Base-by-base conservation (phyloP, 179 eudicot species). In the Nepenthes alata region DNA sequence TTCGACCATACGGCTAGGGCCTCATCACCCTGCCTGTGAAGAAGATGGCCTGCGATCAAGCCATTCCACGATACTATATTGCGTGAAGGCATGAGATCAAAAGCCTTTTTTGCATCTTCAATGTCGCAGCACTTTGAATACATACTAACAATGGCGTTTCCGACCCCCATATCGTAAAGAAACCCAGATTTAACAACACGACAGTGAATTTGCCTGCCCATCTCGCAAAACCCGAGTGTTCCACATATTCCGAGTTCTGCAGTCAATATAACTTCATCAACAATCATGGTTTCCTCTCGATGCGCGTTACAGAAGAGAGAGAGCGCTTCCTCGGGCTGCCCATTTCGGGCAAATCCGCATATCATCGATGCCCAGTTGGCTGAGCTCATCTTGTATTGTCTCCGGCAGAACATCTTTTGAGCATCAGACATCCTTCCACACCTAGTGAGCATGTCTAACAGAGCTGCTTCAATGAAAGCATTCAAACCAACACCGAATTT, bases 61-160 rank as follows among this genome's bases (percentile, higher is more conserved):
- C 85, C 67, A 59, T 91, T 91, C 95, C 95, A 91, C 47, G 95
- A 84, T 65, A 86, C 85, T 51, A 73, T 55, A 70, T 91, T 95
- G 54, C 37, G 83, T n/a, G 37, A 51, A 13, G 74, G 71, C 86
- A 89, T 78, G 35, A 15, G 49, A 56, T 69, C 61, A 62, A 89
- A 89, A 70, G 63, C 70, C 58, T 70, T 69, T 47, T 67, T 50
- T 15, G 95, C 91, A 52, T 69, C 69, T 71, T 80, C 74, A 73
- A 85, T 70, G 67, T 74, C 49, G 14, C 88, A 89, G 67, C 96
- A 84, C 69, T 89, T 83, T n/a, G 79, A 72, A 49, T 91, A 89
- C 93, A 85, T 86, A 68, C 85, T 83, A 16, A 85, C 63, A 41
- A 74, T 45, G 16, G 93, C 82, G 70, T 89, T 91, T 53, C 84